Evolutionary conservation across 2,329 filamentous ascomycete genomes (phyloP), one percentile per base, ranked within the genome.

Genomic region (Cercospora janseana): DNA sequence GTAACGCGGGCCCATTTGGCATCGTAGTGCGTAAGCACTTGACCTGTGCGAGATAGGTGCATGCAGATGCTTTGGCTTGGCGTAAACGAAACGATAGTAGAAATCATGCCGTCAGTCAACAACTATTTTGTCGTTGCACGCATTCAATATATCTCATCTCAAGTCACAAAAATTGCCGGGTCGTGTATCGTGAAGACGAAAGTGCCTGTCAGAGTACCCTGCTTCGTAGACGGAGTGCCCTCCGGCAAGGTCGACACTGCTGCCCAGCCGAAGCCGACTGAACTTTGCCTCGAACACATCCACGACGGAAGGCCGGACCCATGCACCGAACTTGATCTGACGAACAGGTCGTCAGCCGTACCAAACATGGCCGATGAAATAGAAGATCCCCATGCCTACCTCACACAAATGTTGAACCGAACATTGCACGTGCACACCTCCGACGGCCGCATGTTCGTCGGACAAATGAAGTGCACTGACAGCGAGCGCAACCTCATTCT

Each of bases 401-500:
- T 70, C 15, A 51, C 55, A 4, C 50, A 53, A n/a, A 59, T 69
- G 31, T 53, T 70, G 12, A 68, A 69, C 68, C 88, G 88, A 68
- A 87, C 82, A 29, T 73, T 97, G 26, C 85, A 90, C 51, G 74
- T 97, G 47, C 81, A 87, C 61, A 88, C 86, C 10, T 87, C 83
- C 4, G 92, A 97, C 67, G 82, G 81, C 12, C 87, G 93, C 53
- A 83, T 95, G 68, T 98, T 97, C 69, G 82, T 90, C 48, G 93
- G 93, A 15, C 79, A 83, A 57, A 87, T 98, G 72, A 96, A 94
- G 71, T 98, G 93, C 74, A 96, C 91, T 23, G 93, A 98, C 74
- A 83, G 86, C 52, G 87, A 95, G 55, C 82, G 81, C 62, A 69
- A 98, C 64, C 79, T 97, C 58, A 88, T 98, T 45, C 81, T 98